These are phyloP conservation scores for Pittosporum tobira DNA, from an alignment of 129 eudicot species.

Conservation along the genomic window DNA sequence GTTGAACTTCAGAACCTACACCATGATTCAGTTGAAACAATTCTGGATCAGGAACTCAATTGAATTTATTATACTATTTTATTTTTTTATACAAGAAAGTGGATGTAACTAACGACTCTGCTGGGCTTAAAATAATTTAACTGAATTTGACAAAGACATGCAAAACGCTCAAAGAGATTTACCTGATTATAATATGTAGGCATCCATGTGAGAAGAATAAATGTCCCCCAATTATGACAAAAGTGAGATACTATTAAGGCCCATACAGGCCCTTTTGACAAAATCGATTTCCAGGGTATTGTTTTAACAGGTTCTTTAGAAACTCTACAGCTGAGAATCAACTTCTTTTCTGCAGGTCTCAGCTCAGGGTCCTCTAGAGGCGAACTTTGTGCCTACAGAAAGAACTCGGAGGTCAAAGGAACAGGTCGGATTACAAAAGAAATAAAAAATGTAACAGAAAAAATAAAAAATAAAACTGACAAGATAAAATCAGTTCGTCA, in stretches of 20 bases:
- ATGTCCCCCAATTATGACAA: slow-evolving; percentile 91
- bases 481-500: background rate
- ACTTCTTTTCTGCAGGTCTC: slow-evolving; percentile 63
- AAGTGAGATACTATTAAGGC: slow-evolving; percentile 79
- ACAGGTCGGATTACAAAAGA: background rate
- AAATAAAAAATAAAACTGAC: background rate
- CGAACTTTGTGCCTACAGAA: slow-evolving; percentile 62
- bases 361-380: slow-evolving; percentile 75
- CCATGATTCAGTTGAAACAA: slow-evolving; percentile 3
- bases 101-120: too few relatives aligned
- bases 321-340: slow-evolving; percentile 44
- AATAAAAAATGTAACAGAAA: background rate
- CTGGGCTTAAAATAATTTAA: too few relatives aligned
- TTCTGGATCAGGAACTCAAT: background rate
- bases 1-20: slow-evolving; percentile 76
- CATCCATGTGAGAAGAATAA: slow-evolving; percentile 91
- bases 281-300: slow-evolving; percentile 65
- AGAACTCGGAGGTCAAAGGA: background rate
- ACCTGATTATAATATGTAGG: slow-evolving; percentile 92
- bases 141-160: too few relatives aligned
- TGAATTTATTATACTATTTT: background rate
- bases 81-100: too few relatives aligned
- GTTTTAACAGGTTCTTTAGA: slow-evolving; percentile 60
- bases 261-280: slow-evolving; percentile 85
- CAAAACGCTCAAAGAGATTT: slow-evolving; percentile 1